Evolutionary conservation across 306 rosid species (phyloP), one percentile per base, ranked within the genome.

Genomic region (Rosa persica): DNA sequence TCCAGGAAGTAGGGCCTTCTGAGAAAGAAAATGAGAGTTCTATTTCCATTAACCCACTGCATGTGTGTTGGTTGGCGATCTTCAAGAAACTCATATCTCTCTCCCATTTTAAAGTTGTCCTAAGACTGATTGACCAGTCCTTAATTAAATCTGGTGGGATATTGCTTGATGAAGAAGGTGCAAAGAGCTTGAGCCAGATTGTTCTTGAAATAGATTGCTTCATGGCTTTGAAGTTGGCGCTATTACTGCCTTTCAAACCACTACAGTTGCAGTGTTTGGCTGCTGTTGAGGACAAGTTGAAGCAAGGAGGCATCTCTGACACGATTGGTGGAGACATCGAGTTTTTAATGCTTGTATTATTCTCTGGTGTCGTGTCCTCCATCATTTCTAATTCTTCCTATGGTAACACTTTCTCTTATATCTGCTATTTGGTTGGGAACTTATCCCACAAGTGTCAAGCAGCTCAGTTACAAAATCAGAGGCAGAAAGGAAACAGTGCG

Each of bases 391-490:
- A 78, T 67, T 78, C 94, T 60, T 74, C 90, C 40, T 96, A 84
- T 40, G 93, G 90, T 27, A 78, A 82, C 67, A 79, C 81, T 70
- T 91, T 89, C 90, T 96, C 94, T 47, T 93, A 81, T 77, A 52
- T 89, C 71, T 93, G 96, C 90, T 90, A 83, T 80, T 69, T 91
- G 93, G 83, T 93, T 42, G 99, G 99, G 39, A 96, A 81, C 64
- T 81, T 91, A 36, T 88, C 94, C 79, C 83, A 73, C 51, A 86
- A 76, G 76, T 84, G 85, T 84, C 98, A 86, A 87, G 86, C 77
- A 39, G 77, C 81, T 74, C 85, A 88, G 81, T 76, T 83, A 66
- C 67, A 75, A 75, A 75, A 75, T 47, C 70, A 90, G 25, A 79
- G 84, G 78, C 83, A 39, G 76, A 84, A 78, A 69, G 87, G 86